phyloP scores from a whole-genome alignment of 768 basidiomycete species.

The Amanita exitialis region DNA sequence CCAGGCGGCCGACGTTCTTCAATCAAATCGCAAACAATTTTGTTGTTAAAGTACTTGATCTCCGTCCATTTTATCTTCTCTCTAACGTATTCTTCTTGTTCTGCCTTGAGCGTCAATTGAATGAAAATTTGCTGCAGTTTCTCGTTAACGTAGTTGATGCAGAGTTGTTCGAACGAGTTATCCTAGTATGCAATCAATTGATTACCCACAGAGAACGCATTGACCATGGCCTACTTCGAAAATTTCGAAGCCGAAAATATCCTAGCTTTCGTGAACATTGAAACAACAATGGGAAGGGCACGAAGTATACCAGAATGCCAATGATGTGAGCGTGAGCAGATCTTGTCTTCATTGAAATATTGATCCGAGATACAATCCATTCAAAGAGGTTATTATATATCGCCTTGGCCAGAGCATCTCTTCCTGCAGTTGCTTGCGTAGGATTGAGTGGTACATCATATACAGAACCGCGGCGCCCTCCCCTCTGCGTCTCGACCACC shows the following conservation, averaged over 20 bases:
- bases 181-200: slow-evolving; percentile 36
- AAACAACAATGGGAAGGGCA: not conserved
- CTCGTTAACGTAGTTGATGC: slow-evolving; percentile 99
- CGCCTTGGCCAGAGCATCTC: slow-evolving; percentile 91
- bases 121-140: slow-evolving; percentile 99
- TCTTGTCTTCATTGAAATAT: slow-evolving; percentile 92
- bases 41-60: slow-evolving; percentile 98
- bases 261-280: slow-evolving; percentile 31
- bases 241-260: slow-evolving; percentile 99
- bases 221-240: slow-evolving; percentile 55
- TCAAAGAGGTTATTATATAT: slow-evolving; percentile 98
- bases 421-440: slow-evolving; percentile 78
- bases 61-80: slow-evolving; percentile 99
- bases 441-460: slow-evolving; percentile 95
- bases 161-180: slow-evolving; percentile 95
- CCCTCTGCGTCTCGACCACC: slow-evolving; percentile 87
- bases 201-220: not conserved
- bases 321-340: slow-evolving; percentile 68
- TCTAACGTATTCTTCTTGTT: slow-evolving; percentile 97
- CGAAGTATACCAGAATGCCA: slow-evolving; percentile 68
- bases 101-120: slow-evolving; percentile 95
- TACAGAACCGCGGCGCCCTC: slow-evolving; percentile 89
- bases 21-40: slow-evolving; percentile 96
- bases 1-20: slow-evolving; percentile 95
- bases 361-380: slow-evolving; percentile 97